Evolutionary conservation across 306 rosid species (phyloP).

Genomic region (Corylus heterophylla): DNA sequence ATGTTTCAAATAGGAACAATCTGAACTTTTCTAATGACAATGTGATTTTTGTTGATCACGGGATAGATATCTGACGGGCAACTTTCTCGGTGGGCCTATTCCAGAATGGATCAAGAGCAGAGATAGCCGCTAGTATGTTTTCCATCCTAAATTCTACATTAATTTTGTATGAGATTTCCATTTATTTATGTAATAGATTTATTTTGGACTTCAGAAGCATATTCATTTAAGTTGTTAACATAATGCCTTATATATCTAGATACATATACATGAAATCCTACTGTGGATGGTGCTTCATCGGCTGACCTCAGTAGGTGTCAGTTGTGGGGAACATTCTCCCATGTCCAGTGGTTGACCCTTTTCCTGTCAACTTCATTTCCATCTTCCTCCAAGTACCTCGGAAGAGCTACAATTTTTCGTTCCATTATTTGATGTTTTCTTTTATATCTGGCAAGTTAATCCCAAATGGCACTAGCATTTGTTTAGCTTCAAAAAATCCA

Average conservation of each 20-base stretch:
- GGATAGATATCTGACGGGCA: slow-evolving; percentile 27
- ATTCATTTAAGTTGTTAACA: not conserved
- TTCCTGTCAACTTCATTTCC: not conserved
- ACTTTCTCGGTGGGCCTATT: slow-evolving; percentile 30
- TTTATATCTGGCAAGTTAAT: not conserved
- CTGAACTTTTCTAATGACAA: not conserved
- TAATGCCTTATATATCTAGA: not conserved
- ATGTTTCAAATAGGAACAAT: not conserved
- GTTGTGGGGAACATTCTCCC: not conserved
- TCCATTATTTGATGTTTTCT: not conserved
- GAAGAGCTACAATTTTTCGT: not conserved
- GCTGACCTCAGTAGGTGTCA: not conserved
- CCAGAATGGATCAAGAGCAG: slow-evolving; percentile 33
- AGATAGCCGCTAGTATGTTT: slow-evolving; percentile 22
- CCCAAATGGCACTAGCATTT: not conserved
- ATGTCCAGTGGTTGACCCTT: not conserved
- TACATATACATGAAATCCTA: not conserved
- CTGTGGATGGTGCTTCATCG: not conserved
- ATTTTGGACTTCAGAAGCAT: not conserved
- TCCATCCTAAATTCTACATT: not conserved
- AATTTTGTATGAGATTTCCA: not conserved
- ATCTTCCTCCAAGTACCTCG: not conserved
- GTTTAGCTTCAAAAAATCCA: not conserved
- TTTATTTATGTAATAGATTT: not conserved
- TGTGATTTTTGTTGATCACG: not conserved